These are phyloP conservation scores for Huiozyma naganishii DNA, from an alignment of 805 yeast species.

Conservation along the genomic window DNA sequence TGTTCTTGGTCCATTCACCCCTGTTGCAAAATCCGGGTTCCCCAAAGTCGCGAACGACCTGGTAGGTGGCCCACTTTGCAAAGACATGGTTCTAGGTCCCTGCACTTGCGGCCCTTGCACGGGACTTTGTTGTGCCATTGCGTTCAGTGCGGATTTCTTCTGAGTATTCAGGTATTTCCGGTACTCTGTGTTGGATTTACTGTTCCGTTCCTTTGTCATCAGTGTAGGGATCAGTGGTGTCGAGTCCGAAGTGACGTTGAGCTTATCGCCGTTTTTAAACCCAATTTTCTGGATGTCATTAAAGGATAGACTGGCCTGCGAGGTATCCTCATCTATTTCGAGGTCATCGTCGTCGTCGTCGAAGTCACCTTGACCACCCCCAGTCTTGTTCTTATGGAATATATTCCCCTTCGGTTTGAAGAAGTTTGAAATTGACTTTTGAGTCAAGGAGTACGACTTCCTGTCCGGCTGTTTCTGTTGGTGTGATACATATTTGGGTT, in stretches of 20 bases:
- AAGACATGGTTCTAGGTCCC: constrained; percentile 26
- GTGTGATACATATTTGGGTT: constrained; percentile 7
- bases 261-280: constrained; percentile 49
- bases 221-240: constrained; percentile 71
- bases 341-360: constrained; percentile 32
- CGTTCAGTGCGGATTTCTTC: constrained; percentile 44
- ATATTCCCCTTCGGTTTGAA: constrained; percentile 13
- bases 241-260: constrained; percentile 46
- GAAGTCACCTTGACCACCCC: constrained; percentile 21
- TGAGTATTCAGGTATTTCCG: constrained; percentile 60
- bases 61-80: constrained; percentile 9
- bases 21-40: not conserved
- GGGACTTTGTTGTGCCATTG: constrained; percentile 30
- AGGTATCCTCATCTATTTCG: constrained; percentile 21
- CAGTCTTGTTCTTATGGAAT: constrained; percentile 5
- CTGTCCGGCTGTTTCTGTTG: constrained; percentile 4
- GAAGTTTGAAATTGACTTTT: constrained; percentile 17
- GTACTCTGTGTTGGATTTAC: constrained; percentile 46
- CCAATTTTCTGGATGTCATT: constrained; percentile 54
- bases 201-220: constrained; percentile 27
- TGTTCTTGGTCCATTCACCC: constrained; percentile 4
- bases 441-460: constrained; percentile 15
- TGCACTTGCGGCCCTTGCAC: not conserved
- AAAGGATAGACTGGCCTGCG: constrained; percentile 40
- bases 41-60: not conserved